A percentile compares a stretch with the other conserved stretches of the same genome.
Conservation (phyloP, 768 basidiomycete genomes). For the Dioszegia hungarica region DNA sequence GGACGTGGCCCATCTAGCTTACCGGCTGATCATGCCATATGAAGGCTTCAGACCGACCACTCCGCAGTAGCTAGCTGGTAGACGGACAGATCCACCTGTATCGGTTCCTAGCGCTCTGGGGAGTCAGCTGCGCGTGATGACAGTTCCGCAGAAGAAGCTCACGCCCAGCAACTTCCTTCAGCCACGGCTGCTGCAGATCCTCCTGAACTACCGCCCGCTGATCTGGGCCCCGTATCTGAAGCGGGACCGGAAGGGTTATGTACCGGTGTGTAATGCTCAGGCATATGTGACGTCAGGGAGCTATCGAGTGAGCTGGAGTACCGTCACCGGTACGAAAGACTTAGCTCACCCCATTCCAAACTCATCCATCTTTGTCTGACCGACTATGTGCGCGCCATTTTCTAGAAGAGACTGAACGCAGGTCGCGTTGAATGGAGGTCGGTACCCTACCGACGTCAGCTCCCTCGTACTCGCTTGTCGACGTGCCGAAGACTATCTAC, state of each 20-base stretch:
- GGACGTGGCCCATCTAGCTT: slow-evolving; percentile 11
- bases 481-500: slow-evolving; percentile 7
- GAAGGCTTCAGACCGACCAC: slow-evolving; percentile 90
- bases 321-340: neutral
- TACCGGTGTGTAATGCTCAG: slow-evolving; percentile 71
- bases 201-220: slow-evolving; percentile 89
- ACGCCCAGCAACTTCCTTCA: slow-evolving; percentile 77
- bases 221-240: slow-evolving; percentile 53
- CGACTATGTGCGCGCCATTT: slow-evolving; percentile 67
- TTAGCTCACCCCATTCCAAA: slow-evolving; percentile 88
- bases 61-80: slow-evolving; percentile 92
- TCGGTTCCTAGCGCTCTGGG: slow-evolving; percentile 84
- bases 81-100: slow-evolving; percentile 86
- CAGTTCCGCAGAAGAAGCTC: slow-evolving; percentile 46
- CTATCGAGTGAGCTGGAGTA: neutral
- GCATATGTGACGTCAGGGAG: slow-evolving; percentile 67
- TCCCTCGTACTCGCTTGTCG: neutral
- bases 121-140: neutral
- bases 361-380: slow-evolving; percentile 94
- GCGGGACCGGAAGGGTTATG: slow-evolving; percentile 62
- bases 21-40: slow-evolving; percentile 86
- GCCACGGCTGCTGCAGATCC: slow-evolving; percentile 93
- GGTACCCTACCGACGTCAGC: slow-evolving; percentile 57
- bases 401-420: slow-evolving; percentile 62
- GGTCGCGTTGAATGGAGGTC: slow-evolving; percentile 79